A percentile compares a stretch with the other conserved stretches of the same genome.
phyloP scores from a whole-genome alignment of 305 asterid genomes.

The Monarda citriodora region DNA sequence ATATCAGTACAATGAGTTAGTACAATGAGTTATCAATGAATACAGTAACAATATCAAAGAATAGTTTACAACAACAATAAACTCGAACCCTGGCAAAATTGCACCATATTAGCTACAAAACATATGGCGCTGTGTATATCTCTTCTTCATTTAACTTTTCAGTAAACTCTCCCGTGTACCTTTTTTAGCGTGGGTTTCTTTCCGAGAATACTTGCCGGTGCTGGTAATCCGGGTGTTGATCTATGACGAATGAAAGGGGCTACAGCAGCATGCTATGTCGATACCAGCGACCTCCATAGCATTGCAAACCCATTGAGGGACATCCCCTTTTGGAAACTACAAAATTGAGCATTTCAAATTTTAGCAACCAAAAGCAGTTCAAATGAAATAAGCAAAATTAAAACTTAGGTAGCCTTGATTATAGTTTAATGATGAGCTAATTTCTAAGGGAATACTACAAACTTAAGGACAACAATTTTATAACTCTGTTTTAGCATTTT shows the following conservation, averaged over 20 bases:
- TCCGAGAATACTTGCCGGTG: not conserved
- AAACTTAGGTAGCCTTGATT: too few relatives aligned
- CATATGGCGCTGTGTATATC: slow-evolving; percentile 22
- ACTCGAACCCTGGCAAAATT: slow-evolving; percentile 6
- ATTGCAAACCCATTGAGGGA: slow-evolving; percentile 97
- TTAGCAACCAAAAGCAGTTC: not conserved
- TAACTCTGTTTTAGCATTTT: not conserved
- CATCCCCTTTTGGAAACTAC: slow-evolving; percentile 90
- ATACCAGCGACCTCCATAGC: slow-evolving; percentile 99
- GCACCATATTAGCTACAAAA: slow-evolving; percentile 40
- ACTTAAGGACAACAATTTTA: not conserved
- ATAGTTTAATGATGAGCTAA: not conserved
- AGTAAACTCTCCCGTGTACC: not conserved
- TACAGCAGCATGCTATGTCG: slow-evolving; percentile 75
- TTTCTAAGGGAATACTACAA: too few relatives aligned
- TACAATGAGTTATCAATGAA: not conserved
- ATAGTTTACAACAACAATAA: not conserved
- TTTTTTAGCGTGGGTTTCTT: not conserved
- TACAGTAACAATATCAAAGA: slow-evolving; percentile 2
- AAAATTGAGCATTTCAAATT: slow-evolving; percentile 13
- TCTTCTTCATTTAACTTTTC: slow-evolving; percentile 1
- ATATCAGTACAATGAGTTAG: not conserved
- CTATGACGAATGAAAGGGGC: slow-evolving; percentile 19
- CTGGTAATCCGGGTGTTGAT: not conserved
- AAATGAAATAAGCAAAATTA: not conserved